These are phyloP conservation scores for Macrophomina tecta DNA, from an alignment of 2,329 filamentous ascomycete species.

Conservation along the genomic window DNA sequence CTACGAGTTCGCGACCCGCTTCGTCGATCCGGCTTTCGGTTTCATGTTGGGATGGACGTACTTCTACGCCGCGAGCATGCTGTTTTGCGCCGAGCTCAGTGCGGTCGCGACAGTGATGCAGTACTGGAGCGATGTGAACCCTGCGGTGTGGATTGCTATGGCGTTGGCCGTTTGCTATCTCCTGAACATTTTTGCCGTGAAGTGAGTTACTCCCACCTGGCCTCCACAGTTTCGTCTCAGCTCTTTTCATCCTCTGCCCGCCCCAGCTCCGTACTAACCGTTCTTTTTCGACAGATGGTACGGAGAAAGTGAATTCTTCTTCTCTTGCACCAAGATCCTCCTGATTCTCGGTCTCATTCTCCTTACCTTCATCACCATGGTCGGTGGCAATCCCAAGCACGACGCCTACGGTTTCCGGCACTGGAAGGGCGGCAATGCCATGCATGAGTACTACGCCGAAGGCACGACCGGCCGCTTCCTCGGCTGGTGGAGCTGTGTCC, in stretches of 20 bases:
- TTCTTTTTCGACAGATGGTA: slow-evolving; percentile 54
- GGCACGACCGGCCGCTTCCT: slow-evolving; percentile 65
- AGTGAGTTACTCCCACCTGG: neutral
- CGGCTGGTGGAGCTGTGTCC: slow-evolving; percentile 60
- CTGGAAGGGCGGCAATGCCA: slow-evolving; percentile 51
- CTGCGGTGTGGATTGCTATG: slow-evolving; percentile 26
- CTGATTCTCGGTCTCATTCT: slow-evolving; percentile 53
- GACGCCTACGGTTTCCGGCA: slow-evolving; percentile 53
- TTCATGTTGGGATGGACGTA: slow-evolving; percentile 26
- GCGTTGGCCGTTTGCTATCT: slow-evolving; percentile 15
- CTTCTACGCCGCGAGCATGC: slow-evolving; percentile 19
- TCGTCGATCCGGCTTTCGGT: slow-evolving; percentile 19
- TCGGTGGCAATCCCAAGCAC: slow-evolving; percentile 53
- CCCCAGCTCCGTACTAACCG: neutral
- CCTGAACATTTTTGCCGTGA: slow-evolving; percentile 27
- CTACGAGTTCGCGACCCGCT: slow-evolving; percentile 79
- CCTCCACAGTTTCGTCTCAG: neutral
- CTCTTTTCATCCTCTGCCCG: neutral
- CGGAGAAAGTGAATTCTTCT: slow-evolving; percentile 54
- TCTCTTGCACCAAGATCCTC: slow-evolving; percentile 54
- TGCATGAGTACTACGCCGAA: slow-evolving; percentile 65
- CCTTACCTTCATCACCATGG: slow-evolving; percentile 56
- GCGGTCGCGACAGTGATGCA: slow-evolving; percentile 45
- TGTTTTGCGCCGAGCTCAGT: slow-evolving; percentile 49
- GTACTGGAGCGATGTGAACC: slow-evolving; percentile 45